phyloP scores from a whole-genome alignment of 1,284 basidiomycete genomes.

The Cryptococcus sp. region DNA sequence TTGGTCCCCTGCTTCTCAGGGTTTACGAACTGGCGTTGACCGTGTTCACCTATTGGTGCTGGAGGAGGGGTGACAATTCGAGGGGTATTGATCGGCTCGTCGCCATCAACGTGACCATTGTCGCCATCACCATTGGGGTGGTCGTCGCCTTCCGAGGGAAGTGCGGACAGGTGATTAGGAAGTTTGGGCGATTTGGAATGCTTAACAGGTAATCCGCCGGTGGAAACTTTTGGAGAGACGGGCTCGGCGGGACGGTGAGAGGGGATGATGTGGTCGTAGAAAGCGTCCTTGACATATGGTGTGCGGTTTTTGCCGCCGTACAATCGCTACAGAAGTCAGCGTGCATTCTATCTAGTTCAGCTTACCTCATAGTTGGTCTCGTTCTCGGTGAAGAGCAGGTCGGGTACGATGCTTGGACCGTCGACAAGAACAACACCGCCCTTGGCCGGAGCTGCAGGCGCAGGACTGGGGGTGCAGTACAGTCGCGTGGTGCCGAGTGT shows the following conservation, averaged over 20 bases:
- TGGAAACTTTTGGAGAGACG: slow-evolving; percentile 31
- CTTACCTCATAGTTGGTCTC: slow-evolving; percentile 82
- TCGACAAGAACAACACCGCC: slow-evolving; percentile 63
- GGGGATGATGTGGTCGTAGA: slow-evolving; percentile 94
- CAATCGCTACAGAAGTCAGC: slow-evolving; percentile 60
- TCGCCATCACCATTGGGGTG: slow-evolving; percentile 31
- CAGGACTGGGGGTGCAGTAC: slow-evolving; percentile 89
- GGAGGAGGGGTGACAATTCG: slow-evolving; percentile 50
- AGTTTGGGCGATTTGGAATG: slow-evolving; percentile 33
- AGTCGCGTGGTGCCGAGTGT: slow-evolving; percentile 73
- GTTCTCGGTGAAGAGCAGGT: slow-evolving; percentile 91
- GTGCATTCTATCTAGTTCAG: not conserved
- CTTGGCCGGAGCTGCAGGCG: slow-evolving; percentile 74
- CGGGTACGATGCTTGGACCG: slow-evolving; percentile 68
- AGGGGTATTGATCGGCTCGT: slow-evolving; percentile 61
- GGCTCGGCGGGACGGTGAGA: slow-evolving; percentile 67
- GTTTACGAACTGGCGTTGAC: slow-evolving; percentile 68
- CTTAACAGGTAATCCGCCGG: slow-evolving; percentile 12
- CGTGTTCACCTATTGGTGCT: slow-evolving; percentile 29
- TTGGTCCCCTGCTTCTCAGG: slow-evolving; percentile 88
- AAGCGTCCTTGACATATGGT: slow-evolving; percentile 92
- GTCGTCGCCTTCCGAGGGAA: slow-evolving; percentile 32
- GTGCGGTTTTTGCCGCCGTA: slow-evolving; percentile 84
- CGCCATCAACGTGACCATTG: slow-evolving; percentile 42
- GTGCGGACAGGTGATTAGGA: slow-evolving; percentile 22